These are phyloP conservation scores for Hypsizygus ulmarius DNA, from an alignment of 1,284 basidiomycete species.

Conservation along the genomic window DNA sequence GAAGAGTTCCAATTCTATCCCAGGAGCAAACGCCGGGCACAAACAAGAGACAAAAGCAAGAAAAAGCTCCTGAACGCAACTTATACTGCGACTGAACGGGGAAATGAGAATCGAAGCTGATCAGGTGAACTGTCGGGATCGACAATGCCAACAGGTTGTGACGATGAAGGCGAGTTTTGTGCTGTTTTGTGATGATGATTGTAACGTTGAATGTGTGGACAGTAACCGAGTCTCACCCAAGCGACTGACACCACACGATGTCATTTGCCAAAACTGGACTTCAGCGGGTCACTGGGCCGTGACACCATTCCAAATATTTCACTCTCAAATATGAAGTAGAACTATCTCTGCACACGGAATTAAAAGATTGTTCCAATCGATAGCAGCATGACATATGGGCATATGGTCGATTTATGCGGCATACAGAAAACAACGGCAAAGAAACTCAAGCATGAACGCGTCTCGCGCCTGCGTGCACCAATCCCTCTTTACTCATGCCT, in stretches of 20 bases:
- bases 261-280: conserved; percentile 4
- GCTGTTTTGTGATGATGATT: conserved; percentile 1
- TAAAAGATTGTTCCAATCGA: neutral
- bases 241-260: neutral
- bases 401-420: conserved; percentile 19
- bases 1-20: neutral
- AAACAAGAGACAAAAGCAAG: neutral
- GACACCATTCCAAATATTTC: neutral
- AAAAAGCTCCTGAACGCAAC: neutral
- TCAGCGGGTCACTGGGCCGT: conserved; percentile 6
- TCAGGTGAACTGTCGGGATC: conserved; percentile 3
- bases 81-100: conserved; percentile 1
- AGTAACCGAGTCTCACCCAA: neutral
- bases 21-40: neutral
- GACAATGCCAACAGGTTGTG: conserved; percentile 6
- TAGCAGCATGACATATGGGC: conserved; percentile 16
- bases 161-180: conserved; percentile 5
- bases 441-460: conserved; percentile 16
- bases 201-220: neutral
- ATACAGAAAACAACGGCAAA: conserved; percentile 21
- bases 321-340: no score
- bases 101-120: conserved; percentile 17
- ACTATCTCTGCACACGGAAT: no score
- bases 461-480: conserved; percentile 19
- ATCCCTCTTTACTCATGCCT: conserved; percentile 55